Conservation (phyloP, 257 asterid genomes). For the Rehmannia glutinosa region DNA sequence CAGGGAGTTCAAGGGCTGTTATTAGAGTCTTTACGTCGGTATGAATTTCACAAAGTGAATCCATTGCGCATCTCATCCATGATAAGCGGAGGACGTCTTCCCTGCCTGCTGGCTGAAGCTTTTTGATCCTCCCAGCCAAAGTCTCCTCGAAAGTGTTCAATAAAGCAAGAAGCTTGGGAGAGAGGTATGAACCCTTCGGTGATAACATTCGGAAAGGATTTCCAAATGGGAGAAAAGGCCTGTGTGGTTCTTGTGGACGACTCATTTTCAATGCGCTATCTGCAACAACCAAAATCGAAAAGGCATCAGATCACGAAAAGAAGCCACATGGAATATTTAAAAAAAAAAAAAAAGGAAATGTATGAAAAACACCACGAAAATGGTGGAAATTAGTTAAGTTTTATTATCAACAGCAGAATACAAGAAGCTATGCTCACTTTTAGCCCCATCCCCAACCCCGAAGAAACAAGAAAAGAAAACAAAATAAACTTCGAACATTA, state of each 20-base stretch:
- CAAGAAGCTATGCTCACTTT: neutral
- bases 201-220: slow-evolving; percentile 70
- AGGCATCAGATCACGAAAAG: neutral
- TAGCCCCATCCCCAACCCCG: neutral
- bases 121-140: slow-evolving; percentile 50
- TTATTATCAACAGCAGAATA: neutral
- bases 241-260: slow-evolving; percentile 62
- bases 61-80: slow-evolving; percentile 72
- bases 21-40: slow-evolving; percentile 62
- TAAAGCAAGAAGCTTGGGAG: slow-evolving; percentile 56
- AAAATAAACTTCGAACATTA: neutral
- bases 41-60: slow-evolving; percentile 64
- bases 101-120: slow-evolving; percentile 51
- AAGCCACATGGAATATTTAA: neutral
- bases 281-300: slow-evolving; percentile 24
- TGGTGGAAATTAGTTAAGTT: too few species aligned
- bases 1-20: slow-evolving; percentile 67
- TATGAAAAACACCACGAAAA: too few species aligned
- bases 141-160: slow-evolving; percentile 65
- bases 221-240: slow-evolving; percentile 62
- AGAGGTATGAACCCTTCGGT: slow-evolving; percentile 58
- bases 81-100: slow-evolving; percentile 60
- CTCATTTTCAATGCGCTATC: slow-evolving; percentile 51
- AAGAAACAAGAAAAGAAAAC: neutral
- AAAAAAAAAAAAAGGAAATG: neutral